Base-by-base conservation (phyloP, 2,329 filamentous ascomycete species). In the Pyricularia sp. region DNA sequence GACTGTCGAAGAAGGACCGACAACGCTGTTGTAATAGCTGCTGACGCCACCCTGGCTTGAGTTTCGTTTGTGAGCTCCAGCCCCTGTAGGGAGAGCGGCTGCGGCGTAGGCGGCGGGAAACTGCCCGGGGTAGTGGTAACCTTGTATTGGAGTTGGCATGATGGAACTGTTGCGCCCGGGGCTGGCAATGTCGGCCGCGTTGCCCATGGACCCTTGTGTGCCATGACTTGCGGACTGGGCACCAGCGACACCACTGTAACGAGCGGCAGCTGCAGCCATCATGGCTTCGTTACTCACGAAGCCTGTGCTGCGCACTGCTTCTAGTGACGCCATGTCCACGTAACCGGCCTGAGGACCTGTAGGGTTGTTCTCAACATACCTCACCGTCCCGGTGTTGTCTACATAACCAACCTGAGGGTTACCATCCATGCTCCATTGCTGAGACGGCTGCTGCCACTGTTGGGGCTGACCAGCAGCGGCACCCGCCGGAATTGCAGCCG, bases 91-190 rank as follows among this genome's bases (percentile, higher is more conserved):
- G 31, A 55, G 63, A 53, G 59, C 65, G 2, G 65, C 65, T 22
- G 65, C 68, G n/a, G 65, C 64, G 62, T 70, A 71, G 3, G 69
- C 69, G 0, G 68, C 67, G 2, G 70, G 68, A 44, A 68, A 69
- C 57, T 71, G 68, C 3, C 68, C 66, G 5, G 69, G 68, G 33
- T 70, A 70, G 49, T 66, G 66, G 19, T 69, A 69, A 2, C 65
- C 65, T 13, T 67, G 65, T 0, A 65, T 57, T 30, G 69, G 65
- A 9, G 65, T 60, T 61, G 63, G 67, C 53, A 35, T 35, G n/a
- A 64, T 33, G 5, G 64, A 62, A 10, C 13, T 59, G 31, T 31
- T 35, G 13, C 64, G 60, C 19, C 28, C 57, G 35, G 64, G 64
- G 22, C 64, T 60, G 3, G 64, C 33, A 26, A 66, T 66, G 5